Conservation (phyloP, 129 eudicot species). For the Artemisia annua region DNA sequence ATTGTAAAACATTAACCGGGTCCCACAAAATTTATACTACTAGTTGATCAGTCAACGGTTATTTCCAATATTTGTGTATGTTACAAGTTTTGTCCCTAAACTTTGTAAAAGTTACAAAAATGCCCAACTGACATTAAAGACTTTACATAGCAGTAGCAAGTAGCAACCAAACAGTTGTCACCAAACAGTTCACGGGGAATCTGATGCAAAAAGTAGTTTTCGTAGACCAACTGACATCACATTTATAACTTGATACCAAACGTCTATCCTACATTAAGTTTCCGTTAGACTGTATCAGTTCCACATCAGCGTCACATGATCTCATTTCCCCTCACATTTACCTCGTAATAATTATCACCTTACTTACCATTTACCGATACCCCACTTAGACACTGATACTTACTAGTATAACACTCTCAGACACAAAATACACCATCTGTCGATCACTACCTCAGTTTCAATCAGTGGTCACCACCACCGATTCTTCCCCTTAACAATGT, state of each 20-base stretch:
- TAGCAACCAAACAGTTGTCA: slow-evolving; percentile 30
- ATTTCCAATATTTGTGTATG: background rate
- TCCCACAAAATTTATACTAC: slow-evolving; percentile 17
- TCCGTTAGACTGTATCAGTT: background rate
- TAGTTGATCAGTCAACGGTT: slow-evolving; percentile 19
- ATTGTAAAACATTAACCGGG: background rate
- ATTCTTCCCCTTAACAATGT: too few relatives aligned
- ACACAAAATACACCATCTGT: too few relatives aligned
- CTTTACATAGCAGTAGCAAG: slow-evolving; percentile 13
- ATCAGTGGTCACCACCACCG: too few relatives aligned
- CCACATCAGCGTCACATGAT: too few relatives aligned
- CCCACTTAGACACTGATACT: too few relatives aligned
- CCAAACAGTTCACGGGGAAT: slow-evolving; percentile 26
- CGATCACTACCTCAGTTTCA: too few relatives aligned
- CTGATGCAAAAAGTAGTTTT: slow-evolving; percentile 10
- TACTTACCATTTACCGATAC: too few relatives aligned
- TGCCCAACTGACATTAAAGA: slow-evolving; percentile 11
- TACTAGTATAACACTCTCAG: too few relatives aligned
- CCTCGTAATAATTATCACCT: too few relatives aligned
- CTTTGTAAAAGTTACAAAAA: background rate
- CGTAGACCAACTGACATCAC: slow-evolving; percentile 21
- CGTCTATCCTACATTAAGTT: background rate
- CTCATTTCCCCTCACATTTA: too few relatives aligned
- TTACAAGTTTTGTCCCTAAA: slow-evolving; percentile 1
- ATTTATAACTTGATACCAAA: slow-evolving; percentile 5